A percentile compares a stretch with the other conserved stretches of the same genome.
phyloP scores from a whole-genome alignment of 306 rosid species.

The Arachis hypogaea region DNA sequence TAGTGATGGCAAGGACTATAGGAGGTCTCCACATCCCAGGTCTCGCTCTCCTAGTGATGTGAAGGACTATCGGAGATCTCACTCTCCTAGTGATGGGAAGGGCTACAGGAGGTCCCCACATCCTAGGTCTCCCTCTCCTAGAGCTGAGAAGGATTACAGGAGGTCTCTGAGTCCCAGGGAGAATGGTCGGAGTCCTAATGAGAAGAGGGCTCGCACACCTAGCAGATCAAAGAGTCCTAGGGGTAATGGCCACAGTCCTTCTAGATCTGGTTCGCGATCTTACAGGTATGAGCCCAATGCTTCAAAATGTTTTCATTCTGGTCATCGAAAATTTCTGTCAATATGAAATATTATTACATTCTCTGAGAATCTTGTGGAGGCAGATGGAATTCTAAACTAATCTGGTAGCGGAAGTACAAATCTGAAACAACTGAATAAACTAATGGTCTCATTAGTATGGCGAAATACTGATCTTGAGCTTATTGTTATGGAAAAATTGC shows the following conservation, averaged over 20 bases:
- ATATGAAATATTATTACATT: conserved; percentile 1
- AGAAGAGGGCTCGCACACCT: conserved; percentile 51
- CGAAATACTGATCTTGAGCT: background rate
- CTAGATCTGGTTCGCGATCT: conserved; percentile 64
- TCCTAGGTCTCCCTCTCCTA: conserved; percentile 63
- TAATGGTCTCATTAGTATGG: background rate
- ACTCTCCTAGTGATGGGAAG: conserved; percentile 52
- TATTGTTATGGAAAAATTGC: background rate
- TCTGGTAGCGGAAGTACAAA: background rate
- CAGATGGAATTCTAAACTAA: conserved; percentile 21
- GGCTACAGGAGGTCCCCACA: conserved; percentile 59
- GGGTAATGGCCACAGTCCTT: conserved; percentile 54
- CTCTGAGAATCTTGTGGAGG: conserved; percentile 4
- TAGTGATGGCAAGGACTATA: conserved; percentile 49
- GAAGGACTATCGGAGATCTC: conserved; percentile 59
- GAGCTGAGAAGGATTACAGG: conserved; percentile 51
- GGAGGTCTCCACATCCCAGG: conserved; percentile 58
- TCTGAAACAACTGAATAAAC: background rate
- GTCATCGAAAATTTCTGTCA: background rate
- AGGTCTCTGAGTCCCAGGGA: conserved; percentile 61
- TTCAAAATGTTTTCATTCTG: conserved; percentile 8
- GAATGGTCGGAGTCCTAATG: conserved; percentile 58
- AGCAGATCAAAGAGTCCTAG: conserved; percentile 64
- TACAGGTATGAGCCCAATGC: conserved; percentile 64
- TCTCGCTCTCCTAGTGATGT: conserved; percentile 61